Evolutionary conservation across 192 early-diverging fungal genomes (phyloP), one percentile per base, ranked within the genome.

Genomic region (Dissophora globulifera): DNA sequence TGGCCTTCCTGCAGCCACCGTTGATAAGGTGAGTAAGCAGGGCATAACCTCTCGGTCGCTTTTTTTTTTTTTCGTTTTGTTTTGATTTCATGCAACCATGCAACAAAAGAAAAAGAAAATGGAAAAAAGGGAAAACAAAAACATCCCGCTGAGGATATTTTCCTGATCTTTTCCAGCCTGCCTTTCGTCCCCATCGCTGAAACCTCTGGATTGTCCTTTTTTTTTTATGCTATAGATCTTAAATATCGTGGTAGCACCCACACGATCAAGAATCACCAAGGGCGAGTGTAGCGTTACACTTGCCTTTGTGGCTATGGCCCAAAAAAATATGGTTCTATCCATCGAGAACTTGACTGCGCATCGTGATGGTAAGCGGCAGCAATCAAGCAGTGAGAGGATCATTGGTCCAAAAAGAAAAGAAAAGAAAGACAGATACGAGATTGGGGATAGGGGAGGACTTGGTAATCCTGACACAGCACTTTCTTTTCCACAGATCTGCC

Each of bases 241-340:
- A 32, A 80, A 84, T 68, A 58, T 83, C 8, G 82, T 82, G 22
- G 78, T 80, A 10, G 69, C 84, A 35, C 70, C 81, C 12, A 83
- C 78, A 35, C 78, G 79, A 38, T 79, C 81, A 15, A 75, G 79
- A 55, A 69, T 86, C 27, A 82, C 81, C 9, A 82, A 78, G 61
- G 86, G 83, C 63, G 92, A 92, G 76, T 92, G 91, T 70, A 89
- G 90, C 47, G 79, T 88, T 51, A 88, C 89, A 6, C 69, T 93
- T 41, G 91, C 91, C 9, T 80, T 93, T 50, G 69, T 85, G 5
- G 92, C 87, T 10, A 78, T 91, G 62, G 90, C 91, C 4, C 92
- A 93, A 67, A 92, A 93, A 74, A 88, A 93, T 80, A 90, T 93
- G 88, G 82, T 88, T 35, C 75, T 89, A n/a, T 85, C 92, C 7